phyloP scores from a whole-genome alignment of 306 rosid genomes.

The Betula pendula region DNA sequence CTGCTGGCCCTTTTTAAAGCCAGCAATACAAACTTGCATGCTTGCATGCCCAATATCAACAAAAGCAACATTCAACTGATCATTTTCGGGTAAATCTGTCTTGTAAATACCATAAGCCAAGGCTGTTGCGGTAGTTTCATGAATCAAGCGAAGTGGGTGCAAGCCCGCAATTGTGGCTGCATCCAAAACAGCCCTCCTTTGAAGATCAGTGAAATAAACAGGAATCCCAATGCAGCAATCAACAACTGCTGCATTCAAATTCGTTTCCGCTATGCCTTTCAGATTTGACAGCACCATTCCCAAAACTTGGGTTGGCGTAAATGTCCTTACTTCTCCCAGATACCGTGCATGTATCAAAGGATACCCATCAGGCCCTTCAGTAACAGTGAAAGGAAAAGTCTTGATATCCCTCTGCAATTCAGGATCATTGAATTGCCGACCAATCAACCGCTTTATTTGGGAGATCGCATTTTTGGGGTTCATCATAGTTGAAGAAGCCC shows the following conservation, averaged over 20 bases:
- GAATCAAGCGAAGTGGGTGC: conserved; percentile 83
- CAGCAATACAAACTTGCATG: conserved; percentile 98
- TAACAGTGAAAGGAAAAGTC: conserved; percentile 63
- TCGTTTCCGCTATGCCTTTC: conserved; percentile 76
- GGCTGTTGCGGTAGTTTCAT: conserved; percentile 93
- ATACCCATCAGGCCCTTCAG: conserved; percentile 86
- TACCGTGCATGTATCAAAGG: conserved; percentile 75
- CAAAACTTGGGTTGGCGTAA: conserved; percentile 79
- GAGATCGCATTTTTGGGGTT: conserved; percentile 85
- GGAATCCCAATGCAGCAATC: conserved; percentile 99
- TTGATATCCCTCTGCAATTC: conserved; percentile 79
- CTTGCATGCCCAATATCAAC: conserved; percentile 93
- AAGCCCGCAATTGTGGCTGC: conserved; percentile 91
- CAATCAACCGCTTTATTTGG: conserved; percentile 78
- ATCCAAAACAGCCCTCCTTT: conserved; percentile 87
- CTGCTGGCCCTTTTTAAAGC: conserved; percentile 86
- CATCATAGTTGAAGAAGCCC: conserved; percentile 94
- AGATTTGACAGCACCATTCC: conserved; percentile 83
- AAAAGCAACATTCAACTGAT: conserved; percentile 83
- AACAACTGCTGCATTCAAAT: conserved; percentile 74
- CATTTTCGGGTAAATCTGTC: conserved; percentile 88
- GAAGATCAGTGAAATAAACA: conserved; percentile 84
- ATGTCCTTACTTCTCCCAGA: conserved; percentile 66
- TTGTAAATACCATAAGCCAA: conserved; percentile 95
- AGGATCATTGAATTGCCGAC: conserved; percentile 71